Evolutionary conservation across 2,329 filamentous ascomycete species (phyloP).

Genomic region (Venturia asperata): DNA sequence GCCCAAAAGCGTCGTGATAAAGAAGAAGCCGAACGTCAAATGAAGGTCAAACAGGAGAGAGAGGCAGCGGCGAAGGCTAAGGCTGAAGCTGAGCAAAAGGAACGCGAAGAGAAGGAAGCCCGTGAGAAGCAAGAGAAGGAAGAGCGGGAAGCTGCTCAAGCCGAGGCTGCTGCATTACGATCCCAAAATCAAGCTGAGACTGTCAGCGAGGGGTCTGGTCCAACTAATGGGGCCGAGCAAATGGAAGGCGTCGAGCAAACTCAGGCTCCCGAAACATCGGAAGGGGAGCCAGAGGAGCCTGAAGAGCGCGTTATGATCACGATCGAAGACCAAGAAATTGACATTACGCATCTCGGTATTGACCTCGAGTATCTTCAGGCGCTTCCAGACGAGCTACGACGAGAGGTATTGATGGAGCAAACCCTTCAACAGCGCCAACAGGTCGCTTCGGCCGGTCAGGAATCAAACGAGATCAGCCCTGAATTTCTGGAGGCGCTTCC

Average conservation of each 20-base stretch:
- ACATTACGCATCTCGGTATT: conserved; percentile 91
- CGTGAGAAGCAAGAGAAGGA: conserved; percentile 45
- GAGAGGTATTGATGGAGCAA: conserved; percentile 91
- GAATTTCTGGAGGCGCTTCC: conserved; percentile 93
- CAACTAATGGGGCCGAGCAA: conserved; percentile 44
- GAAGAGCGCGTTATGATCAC: conserved; percentile 63
- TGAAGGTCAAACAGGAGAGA: conserved; percentile 49
- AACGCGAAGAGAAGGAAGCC: conserved; percentile 50
- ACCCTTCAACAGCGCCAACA: conserved; percentile 75
- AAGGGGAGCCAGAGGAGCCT: conserved; percentile 23
- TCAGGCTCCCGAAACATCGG: conserved; percentile 41
- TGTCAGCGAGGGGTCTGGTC: conserved; percentile 30
- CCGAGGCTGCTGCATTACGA: conserved; percentile 26
- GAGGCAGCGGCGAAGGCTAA: conserved; percentile 58
- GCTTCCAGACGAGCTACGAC: conserved; percentile 92
- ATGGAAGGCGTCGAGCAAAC: conserved; percentile 71
- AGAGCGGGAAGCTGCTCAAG: conserved; percentile 42
- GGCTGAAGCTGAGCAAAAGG: conserved; percentile 57
- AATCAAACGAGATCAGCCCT: conserved; percentile 77
- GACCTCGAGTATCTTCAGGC: conserved; percentile 91
- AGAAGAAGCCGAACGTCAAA: conserved; percentile 50
- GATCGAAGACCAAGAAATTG: conserved; percentile 78
- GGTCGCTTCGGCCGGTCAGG: conserved; percentile 59
- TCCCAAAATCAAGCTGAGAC: conserved; percentile 28
- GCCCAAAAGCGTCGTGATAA: conserved; percentile 42